These are phyloP conservation scores for Helianthus tuberosus DNA, from an alignment of 129 eudicot genomes.

Conservation along the genomic window DNA sequence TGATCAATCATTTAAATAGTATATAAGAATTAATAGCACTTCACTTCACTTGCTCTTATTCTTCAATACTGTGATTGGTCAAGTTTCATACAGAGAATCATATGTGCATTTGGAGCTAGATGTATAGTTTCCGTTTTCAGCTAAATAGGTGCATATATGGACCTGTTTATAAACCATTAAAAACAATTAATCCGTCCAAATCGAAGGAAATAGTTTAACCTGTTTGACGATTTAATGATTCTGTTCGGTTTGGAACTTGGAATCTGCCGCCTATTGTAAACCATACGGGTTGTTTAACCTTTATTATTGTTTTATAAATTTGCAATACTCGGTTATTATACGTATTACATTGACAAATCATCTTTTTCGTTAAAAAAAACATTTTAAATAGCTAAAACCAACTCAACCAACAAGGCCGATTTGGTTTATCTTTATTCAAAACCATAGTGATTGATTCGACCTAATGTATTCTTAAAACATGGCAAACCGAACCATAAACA, in stretches of 20 bases:
- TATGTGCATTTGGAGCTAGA: constrained; percentile 10
- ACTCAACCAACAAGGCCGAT: neutral
- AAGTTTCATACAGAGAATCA: constrained; percentile 12
- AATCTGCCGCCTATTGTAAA: neutral
- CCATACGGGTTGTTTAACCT: neutral
- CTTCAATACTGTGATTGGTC: constrained; percentile 10
- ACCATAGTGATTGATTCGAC: neutral
- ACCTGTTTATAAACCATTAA: too few species aligned
- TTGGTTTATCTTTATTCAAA: neutral
- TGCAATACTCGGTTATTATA: too few species aligned
- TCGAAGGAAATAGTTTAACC: neutral
- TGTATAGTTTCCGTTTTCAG: neutral
- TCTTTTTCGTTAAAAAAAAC: too few species aligned
- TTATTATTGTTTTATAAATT: neutral
- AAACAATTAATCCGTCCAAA: neutral
- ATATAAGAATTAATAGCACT: constrained; percentile 9
- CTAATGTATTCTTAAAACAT: neutral
- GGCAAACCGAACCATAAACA: neutral
- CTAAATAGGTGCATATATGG: too few species aligned
- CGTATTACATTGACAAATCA: neutral
- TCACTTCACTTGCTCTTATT: constrained; percentile 17
- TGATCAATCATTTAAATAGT: constrained; percentile 31
- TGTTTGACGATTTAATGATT: neutral
- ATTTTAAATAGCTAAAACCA: too few species aligned
- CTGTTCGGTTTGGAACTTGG: neutral